Conservation (phyloP, 768 basidiomycete species). For the Leccinum sublutescens region DNA sequence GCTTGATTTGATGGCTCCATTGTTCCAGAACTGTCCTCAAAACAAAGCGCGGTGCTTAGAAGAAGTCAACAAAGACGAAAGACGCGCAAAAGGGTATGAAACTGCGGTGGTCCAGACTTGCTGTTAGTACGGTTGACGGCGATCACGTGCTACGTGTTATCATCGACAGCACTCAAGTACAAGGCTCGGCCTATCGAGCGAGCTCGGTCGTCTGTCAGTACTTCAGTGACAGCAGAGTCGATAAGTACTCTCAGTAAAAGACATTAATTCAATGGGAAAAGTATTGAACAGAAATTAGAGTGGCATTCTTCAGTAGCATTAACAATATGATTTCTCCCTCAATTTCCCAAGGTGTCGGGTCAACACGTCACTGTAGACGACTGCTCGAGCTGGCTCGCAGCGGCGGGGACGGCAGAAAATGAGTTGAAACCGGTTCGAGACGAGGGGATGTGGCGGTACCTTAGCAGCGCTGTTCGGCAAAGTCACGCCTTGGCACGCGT, state of each 20-base stretch:
- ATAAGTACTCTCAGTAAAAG: not conserved
- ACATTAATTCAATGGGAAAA: not conserved
- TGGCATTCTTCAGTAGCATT: not conserved
- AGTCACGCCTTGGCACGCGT: slow-evolving; percentile 35
- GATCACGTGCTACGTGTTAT: slow-evolving; percentile 17
- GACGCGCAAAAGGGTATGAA: slow-evolving; percentile 2
- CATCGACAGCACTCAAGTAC: too few relatives aligned
- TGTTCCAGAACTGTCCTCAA: not conserved
- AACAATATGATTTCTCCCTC: not conserved
- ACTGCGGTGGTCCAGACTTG: not conserved
- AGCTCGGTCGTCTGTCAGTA: not conserved
- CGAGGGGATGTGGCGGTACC: slow-evolving; percentile 27
- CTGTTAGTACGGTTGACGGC: not conserved
- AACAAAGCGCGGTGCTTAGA: not conserved
- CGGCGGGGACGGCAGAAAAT: not conserved
- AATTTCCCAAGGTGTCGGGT: not conserved
- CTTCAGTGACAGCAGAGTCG: not conserved
- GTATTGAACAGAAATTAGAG: not conserved
- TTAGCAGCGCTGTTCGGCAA: slow-evolving; percentile 13
- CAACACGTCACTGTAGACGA: not conserved
- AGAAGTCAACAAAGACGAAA: not conserved
- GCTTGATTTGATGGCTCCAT: slow-evolving; percentile 31
- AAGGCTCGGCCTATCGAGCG: not conserved
- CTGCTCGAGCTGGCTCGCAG: not conserved
- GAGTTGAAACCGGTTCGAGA: slow-evolving; percentile 8